Base-by-base conservation (phyloP, 352 stramenopile species). In the Phytophthora palmivora region DNA sequence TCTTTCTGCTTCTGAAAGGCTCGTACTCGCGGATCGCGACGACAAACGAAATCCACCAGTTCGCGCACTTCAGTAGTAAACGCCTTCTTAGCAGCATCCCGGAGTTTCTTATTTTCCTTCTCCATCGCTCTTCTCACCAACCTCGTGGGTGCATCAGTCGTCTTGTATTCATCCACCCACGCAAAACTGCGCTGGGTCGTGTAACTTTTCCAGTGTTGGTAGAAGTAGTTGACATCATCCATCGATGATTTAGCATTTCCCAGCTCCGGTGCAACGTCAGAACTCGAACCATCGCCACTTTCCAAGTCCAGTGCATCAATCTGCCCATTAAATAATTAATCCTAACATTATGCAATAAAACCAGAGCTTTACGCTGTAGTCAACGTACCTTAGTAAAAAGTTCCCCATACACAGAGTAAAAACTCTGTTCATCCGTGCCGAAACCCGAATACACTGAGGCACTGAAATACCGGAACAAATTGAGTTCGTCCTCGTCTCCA, bases 81-180 rank as follows among this genome's bases (percentile, higher is more conserved):
- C 15, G 76, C 79, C 45, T 92, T 92, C 48, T 85, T 88, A 11
- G 79, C 87, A 16, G 71, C 66, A 46, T 96, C 85, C 8, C 87
- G 84, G n/a, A 91, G 64, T 68, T 94, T 94, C 47, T 91, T 91
- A 67, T 96, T 96, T 55, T 94, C 87, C 61, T 96, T 96, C 52
- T 96, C 87, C 86, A 94, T 94, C 3, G 84, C 81, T 32, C 87
- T 80, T 16, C 87, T 73, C 38, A 96, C 81, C 49, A 90, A 63
- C 19, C 87, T 80, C 21, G 74, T 96, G 30, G 87, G 82, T 12
- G 82, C 87, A 47, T 96, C 85, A 26, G 79, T 87, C 43, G 85
- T 91, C 52, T 87, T 89, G 75, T 94, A 96, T 61, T 89, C 79
- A 47, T 96, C 86, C 19, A 91, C 68, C 82, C 84, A 94, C 19